Evolutionary conservation across 805 yeast species (phyloP), one percentile per base, ranked within the genome.

Genomic region (Candida peoriensis): DNA sequence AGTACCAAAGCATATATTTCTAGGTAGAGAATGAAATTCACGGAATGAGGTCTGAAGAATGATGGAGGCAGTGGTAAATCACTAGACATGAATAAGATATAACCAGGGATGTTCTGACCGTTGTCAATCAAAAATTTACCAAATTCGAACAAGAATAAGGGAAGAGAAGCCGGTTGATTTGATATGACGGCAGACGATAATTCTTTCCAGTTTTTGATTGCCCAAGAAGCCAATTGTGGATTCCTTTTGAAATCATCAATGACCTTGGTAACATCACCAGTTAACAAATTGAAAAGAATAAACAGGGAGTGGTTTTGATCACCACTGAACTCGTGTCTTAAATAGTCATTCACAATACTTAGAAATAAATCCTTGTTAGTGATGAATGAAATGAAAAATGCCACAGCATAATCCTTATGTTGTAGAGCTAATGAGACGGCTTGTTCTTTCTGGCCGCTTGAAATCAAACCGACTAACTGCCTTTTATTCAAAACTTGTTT

Each of bases 371-470:
- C 78, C 15, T 74, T 72, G 3, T 93, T 81, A 19, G 76, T 61
- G 13, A 85, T 56, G 40, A 79, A 72, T 1, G 94, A 78, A 32
- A 89, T 63, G 20, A 87, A 54, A 36, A 90, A 58, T 0, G 96
- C 82, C 56, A 88, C 65, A 0, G 90, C 78, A 81, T 85, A 89
- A 44, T 85, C 84, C 8, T 76, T 72, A 34, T 74, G 72, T 2
- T 70, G 64, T 14, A 88, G 54, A 1, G 93, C 78, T 36, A 67
- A 61, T 17, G 70, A 64, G 31, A 88, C 58, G 0, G 96, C 96
- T 5, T 67, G 71, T 11, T 72, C 75, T 17, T 78, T 72, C 37
- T 79, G 68, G 2, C 96, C 96, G 5, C 78, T 25, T 78, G 61
- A 28, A 65, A 54, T 23, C 81, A 86, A 1, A 84, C 93, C 55